phyloP scores from a whole-genome alignment of 495 filamentous ascomycete species.

The Aspergillus ellipticus region DNA sequence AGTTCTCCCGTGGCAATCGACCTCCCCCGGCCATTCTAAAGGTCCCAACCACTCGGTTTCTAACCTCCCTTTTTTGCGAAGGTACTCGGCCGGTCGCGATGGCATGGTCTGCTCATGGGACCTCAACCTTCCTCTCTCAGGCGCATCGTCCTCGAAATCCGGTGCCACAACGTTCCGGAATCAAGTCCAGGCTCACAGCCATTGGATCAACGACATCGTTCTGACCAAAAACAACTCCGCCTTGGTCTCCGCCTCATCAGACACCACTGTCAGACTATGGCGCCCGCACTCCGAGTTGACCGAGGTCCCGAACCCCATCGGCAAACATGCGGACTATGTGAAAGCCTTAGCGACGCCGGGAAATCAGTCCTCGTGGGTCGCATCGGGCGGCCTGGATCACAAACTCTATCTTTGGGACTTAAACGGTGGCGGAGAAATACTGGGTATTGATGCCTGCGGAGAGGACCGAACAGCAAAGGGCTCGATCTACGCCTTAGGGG shows the following conservation, averaged over 20 bases:
- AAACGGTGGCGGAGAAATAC: constrained; percentile 74
- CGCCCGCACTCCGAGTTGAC: constrained; percentile 71
- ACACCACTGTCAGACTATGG: constrained; percentile 93
- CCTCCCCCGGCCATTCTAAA: constrained; percentile 1
- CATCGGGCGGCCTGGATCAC: constrained; percentile 91
- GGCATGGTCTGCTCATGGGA: constrained; percentile 96
- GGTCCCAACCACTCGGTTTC: constrained; percentile 18
- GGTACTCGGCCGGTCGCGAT: constrained; percentile 94
- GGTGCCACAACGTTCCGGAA: constrained; percentile 66
- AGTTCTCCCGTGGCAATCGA: not conserved
- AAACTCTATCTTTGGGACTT: constrained; percentile 93
- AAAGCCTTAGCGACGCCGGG: constrained; percentile 84
- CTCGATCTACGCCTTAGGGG: constrained; percentile 86
- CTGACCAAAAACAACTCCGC: constrained; percentile 78
- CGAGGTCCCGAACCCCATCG: constrained; percentile 73
- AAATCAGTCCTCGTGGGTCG: constrained; percentile 75
- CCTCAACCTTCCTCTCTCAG: constrained; percentile 52
- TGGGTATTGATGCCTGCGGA: constrained; percentile 81
- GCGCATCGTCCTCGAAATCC: constrained; percentile 32
- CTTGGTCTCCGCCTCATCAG: constrained; percentile 90
- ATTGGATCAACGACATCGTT: constrained; percentile 98
- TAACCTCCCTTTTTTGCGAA: constrained; percentile 35
- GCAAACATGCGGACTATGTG: constrained; percentile 92
- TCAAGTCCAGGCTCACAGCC: constrained; percentile 95
- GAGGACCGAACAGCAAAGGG: constrained; percentile 81